phyloP scores from a whole-genome alignment of 2,329 filamentous ascomycete genomes.

The Orbilia javanica region DNA sequence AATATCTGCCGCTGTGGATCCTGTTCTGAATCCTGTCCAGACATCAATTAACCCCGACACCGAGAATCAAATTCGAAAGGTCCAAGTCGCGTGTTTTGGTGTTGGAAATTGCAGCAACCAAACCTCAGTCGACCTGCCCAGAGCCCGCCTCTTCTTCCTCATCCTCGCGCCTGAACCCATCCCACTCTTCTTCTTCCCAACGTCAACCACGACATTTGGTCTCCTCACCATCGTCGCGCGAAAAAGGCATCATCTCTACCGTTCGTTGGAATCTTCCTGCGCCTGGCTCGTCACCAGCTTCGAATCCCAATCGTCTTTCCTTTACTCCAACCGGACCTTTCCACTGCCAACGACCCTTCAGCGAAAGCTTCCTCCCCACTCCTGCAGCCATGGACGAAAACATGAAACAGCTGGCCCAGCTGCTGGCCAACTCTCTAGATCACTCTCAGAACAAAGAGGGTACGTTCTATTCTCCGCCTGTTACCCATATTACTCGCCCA shows the following conservation, averaged over 20 bases:
- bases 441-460: constrained; percentile 90
- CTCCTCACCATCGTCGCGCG: constrained; percentile 29
- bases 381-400: constrained; percentile 71
- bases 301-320: background rate
- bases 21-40: background rate
- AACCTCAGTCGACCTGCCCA: constrained; percentile 3
- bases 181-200: constrained; percentile 13
- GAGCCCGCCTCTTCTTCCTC: constrained; percentile 1
- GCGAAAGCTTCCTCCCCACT: constrained; percentile 27
- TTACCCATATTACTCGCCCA: constrained; percentile 23
- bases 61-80: too few relatives aligned
- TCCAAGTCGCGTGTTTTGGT: constrained; percentile 47
- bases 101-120: constrained; percentile 37
- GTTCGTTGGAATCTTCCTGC: constrained; percentile 13
- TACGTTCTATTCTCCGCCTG: constrained; percentile 66
- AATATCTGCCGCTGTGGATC: too few relatives aligned
- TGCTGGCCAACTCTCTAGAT: constrained; percentile 91
- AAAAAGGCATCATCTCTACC: constrained; percentile 11
- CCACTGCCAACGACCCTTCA: background rate
- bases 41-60: too few relatives aligned
- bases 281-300: background rate
- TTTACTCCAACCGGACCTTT: background rate
- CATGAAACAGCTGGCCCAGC: constrained; percentile 77
- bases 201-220: constrained; percentile 1
- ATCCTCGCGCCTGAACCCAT: constrained; percentile 15